Base-by-base conservation (phyloP, 2,329 filamentous ascomycete genomes). In the Cercospora beticola region DNA sequence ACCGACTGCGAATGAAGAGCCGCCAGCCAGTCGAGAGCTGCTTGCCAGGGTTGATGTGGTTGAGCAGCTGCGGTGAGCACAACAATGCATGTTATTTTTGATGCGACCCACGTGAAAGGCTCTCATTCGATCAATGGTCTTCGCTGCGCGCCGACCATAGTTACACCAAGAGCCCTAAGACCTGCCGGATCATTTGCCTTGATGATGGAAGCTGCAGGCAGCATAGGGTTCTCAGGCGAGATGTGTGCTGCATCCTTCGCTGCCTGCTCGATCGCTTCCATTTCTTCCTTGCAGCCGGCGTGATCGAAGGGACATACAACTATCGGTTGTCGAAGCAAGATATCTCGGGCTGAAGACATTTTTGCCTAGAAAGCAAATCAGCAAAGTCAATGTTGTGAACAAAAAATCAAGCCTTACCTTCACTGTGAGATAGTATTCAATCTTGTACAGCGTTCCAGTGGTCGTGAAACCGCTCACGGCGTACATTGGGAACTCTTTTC, bases 211-310 rank as follows among this genome's bases (percentile, higher is more conserved):
- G 90, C 89, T 0, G 94, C 90, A 0, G 95, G 94, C n/a, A 97
- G 82, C 90, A 96, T 94, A 0, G 94, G 95, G 75, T 95, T 95
- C 70, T 96, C 92, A 0, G 91, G 91, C 74, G 94, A 93, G 69
- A 98, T 90, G 70, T 92, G 89, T 16, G 92, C 91, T 1, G 95
- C 94, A 74, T 98, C 94, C 80, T 94, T 94, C 54, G 95, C 95
- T 0, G 95, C 92, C 81, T 97, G 93, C 78, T 97, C 94, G 71
- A 99, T 98, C 43, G 94, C 94, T 76, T 97, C 94, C 93, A 99
- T 97, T 82, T 98, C 95, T 78, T 97, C 94, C 80, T 97, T 97
- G 82, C 95, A 99, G 16, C 91, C 92, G 73, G 96, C 92, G 77
- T 97, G 93, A 77, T 99, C 95, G 70, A 97, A 88, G 0, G 95